Percentiles rank a stretch among this genome's conserved stretches.
Evolutionary conservation across 192 early-diverging fungal genomes (phyloP).

Genomic region (Irineochytrium annulatum): DNA sequence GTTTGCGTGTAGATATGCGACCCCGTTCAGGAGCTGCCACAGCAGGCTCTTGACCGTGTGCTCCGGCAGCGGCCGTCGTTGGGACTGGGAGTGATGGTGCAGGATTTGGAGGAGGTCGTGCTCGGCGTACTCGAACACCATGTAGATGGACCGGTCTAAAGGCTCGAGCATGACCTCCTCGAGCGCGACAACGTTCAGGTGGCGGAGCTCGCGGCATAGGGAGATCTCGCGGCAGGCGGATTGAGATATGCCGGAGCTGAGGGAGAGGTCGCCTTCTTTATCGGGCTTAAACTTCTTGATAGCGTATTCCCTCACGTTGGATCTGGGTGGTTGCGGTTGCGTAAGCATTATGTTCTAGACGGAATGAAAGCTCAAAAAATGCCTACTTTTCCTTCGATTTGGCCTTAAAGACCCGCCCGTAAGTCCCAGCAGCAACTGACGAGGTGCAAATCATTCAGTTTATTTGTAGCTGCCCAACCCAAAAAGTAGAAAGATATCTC

Average conservation of each 20-base stretch:
- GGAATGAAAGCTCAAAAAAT: not conserved
- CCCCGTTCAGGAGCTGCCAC: conserved; percentile 50
- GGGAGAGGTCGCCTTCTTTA: conserved; percentile 77
- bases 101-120: conserved; percentile 93
- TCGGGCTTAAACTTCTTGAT: conserved; percentile 98
- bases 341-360: conserved; percentile 17
- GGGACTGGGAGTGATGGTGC: conserved; percentile 76
- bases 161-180: conserved; percentile 83
- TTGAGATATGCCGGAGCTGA: conserved; percentile 81
- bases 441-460: no score
- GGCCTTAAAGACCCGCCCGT: conserved; percentile 95
- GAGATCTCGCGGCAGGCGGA: conserved; percentile 91
- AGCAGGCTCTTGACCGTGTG: conserved; percentile 54
- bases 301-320: conserved; percentile 61
- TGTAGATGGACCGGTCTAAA: conserved; percentile 82
- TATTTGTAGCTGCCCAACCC: no score
- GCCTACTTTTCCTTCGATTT: conserved; percentile 45
- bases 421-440: conserved; percentile 73
- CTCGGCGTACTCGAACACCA: conserved; percentile 97
- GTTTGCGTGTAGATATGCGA: conserved; percentile 50
- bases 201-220: conserved; percentile 83
- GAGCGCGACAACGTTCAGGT: conserved; percentile 82
- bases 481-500: no score
- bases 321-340: not conserved
- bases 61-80: conserved; percentile 77